Conservation (phyloP, 2,329 filamentous ascomycete species). For the Claviceps quebecensis region DNA sequence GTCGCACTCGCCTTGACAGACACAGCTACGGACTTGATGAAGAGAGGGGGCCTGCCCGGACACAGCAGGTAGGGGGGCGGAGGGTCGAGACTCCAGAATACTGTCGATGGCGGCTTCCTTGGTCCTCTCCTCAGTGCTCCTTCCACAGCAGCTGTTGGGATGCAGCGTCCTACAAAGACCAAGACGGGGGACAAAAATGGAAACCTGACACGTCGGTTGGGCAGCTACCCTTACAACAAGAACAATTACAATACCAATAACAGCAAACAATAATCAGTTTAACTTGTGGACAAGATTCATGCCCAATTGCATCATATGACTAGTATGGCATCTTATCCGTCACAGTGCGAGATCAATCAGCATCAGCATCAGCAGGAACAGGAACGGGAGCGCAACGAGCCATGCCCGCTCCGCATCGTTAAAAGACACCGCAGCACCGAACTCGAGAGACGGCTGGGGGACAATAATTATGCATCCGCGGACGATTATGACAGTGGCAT, state of each 20-base stretch:
- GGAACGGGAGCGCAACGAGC: slow-evolving; percentile 13
- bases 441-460: background rate
- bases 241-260: background rate
- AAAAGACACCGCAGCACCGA: slow-evolving; percentile 19
- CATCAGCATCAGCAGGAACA: background rate
- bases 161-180: background rate
- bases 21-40: background rate
- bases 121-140: background rate
- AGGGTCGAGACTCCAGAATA: too few species aligned
- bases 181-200: background rate
- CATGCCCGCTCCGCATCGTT: slow-evolving; percentile 36
- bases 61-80: background rate
- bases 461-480: background rate
- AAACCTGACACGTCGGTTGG: background rate
- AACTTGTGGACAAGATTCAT: background rate
- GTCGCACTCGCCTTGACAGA: background rate
- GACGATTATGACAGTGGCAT: slow-evolving; percentile 1
- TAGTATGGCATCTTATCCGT: slow-evolving; percentile 21
- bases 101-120: background rate
- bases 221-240: background rate
- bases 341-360: background rate
- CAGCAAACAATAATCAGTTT: background rate
- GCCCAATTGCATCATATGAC: slow-evolving; percentile 1
- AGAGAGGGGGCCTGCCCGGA: background rate
- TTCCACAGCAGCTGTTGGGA: background rate